Percentiles rank a stretch among this genome's conserved stretches.
phyloP scores from a whole-genome alignment of 441 rosid genomes.

The Adansonia grandidieri region DNA sequence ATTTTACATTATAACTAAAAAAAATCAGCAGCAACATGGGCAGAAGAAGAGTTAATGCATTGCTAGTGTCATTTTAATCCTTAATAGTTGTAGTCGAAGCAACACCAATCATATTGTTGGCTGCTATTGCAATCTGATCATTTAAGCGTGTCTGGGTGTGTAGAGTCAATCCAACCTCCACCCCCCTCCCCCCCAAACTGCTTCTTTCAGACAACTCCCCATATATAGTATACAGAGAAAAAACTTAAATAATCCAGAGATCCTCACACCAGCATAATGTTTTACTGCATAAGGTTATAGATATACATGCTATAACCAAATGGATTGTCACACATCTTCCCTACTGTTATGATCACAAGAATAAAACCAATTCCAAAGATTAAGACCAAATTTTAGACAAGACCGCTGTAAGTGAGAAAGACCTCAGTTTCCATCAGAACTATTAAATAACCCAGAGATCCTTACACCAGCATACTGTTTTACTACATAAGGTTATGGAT shows the following conservation, averaged over 20 bases:
- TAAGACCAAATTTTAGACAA: not conserved
- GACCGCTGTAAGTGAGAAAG: constrained; percentile 3
- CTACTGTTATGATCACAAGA: not conserved
- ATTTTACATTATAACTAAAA: constrained; percentile 13
- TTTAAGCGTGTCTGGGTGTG: not conserved
- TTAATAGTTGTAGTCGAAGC: not conserved
- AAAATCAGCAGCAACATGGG: not conserved
- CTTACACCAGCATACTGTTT: not conserved
- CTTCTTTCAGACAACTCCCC: not conserved
- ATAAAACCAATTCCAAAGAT: constrained; percentile 7
- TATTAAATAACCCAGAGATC: not conserved
- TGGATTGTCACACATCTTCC: not conserved
- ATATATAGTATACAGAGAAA: not conserved
- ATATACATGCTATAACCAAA: not conserved
- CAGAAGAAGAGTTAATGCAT: not conserved
- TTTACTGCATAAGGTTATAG: not conserved
- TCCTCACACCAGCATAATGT: not conserved
- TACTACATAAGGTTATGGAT: not conserved
- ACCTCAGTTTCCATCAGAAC: constrained; percentile 19
- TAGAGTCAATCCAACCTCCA: not conserved
- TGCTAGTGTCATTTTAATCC: constrained; percentile 18
- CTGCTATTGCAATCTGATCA: not conserved
- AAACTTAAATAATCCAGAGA: not conserved
- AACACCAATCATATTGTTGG: not conserved
- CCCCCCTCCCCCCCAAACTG: not conserved